These are phyloP conservation scores for Cladosporium sp. DNA, from an alignment of 2,329 filamentous ascomycete species.

Conservation along the genomic window DNA sequence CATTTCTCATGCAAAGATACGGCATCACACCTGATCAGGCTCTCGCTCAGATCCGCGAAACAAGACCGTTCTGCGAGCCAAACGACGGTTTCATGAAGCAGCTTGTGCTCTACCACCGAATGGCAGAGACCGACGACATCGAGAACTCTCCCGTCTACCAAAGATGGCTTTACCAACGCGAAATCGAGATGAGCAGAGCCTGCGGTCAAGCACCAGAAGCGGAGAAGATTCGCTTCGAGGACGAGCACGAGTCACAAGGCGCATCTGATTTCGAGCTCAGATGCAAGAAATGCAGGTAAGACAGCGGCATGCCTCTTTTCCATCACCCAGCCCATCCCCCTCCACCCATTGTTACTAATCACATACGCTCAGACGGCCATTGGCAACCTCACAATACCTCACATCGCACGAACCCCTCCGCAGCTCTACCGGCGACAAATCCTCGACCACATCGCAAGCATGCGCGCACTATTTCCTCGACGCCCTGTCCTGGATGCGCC, in stretches of 20 bases:
- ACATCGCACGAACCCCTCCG: constrained; percentile 51
- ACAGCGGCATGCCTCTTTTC: constrained; percentile 8
- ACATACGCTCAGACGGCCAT: constrained; percentile 45
- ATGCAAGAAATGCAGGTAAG: constrained; percentile 86
- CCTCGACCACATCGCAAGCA: constrained; percentile 31
- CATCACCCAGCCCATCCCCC: not conserved
- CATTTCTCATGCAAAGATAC: constrained; percentile 69
- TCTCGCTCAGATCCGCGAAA: constrained; percentile 63
- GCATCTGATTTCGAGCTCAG: constrained; percentile 60
- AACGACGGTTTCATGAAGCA: constrained; percentile 91
- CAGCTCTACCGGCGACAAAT: constrained; percentile 18
- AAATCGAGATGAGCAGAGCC: constrained; percentile 63
- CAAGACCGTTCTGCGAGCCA: constrained; percentile 76
- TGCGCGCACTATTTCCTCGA: constrained; percentile 92
- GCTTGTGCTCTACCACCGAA: constrained; percentile 79
- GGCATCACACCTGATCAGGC: constrained; percentile 58
- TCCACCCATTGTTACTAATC: too few relatives aligned
- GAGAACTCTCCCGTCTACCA: constrained; percentile 74
- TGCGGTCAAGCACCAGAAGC: constrained; percentile 74
- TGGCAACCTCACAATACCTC: constrained; percentile 66
- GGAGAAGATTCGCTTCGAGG: constrained; percentile 75
- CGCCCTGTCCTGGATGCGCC: constrained; percentile 91
- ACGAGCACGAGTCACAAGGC: constrained; percentile 49
- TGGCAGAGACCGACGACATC: constrained; percentile 58
- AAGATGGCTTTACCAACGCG: constrained; percentile 66